A percentile compares a stretch with the other conserved stretches of the same genome.
Evolutionary conservation across 208 protist species (phyloP).

Genomic region (Tritrichomonas foetus): DNA sequence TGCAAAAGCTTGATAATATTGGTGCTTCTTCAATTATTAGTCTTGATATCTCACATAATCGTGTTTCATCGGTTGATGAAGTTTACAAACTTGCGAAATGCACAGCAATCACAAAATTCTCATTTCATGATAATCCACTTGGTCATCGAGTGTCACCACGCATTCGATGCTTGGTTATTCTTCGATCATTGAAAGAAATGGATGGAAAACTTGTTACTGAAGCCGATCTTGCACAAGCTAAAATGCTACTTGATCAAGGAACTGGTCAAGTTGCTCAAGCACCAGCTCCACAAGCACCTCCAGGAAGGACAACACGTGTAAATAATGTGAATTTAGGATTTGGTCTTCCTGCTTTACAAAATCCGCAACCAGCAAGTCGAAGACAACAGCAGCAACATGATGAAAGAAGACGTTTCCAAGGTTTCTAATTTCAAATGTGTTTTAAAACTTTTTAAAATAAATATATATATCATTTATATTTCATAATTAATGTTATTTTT

Average conservation of each 20-base stretch:
- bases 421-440: too few species aligned
- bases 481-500: too few species aligned
- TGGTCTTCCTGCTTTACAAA: too few species aligned
- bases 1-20: slow-evolving; percentile 12
- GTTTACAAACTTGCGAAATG: not conserved
- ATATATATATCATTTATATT: too few species aligned
- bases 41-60: not conserved
- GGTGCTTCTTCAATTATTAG: not conserved
- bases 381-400: too few species aligned
- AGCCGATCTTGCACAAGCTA: not conserved
- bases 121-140: not conserved
- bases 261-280: too few species aligned
- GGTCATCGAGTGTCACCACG: not conserved
- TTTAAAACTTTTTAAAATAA: too few species aligned
- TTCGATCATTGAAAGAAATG: not conserved
- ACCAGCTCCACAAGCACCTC: too few species aligned
- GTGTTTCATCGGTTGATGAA: not conserved
- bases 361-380: too few species aligned
- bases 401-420: too few species aligned
- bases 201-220: not conserved
- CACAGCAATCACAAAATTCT: not conserved
- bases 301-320: too few species aligned
- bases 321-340: too few species aligned
- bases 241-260: not conserved
- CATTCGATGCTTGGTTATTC: not conserved